These are phyloP conservation scores for Candida awuae DNA, from an alignment of 805 yeast genomes.

Conservation along the genomic window DNA sequence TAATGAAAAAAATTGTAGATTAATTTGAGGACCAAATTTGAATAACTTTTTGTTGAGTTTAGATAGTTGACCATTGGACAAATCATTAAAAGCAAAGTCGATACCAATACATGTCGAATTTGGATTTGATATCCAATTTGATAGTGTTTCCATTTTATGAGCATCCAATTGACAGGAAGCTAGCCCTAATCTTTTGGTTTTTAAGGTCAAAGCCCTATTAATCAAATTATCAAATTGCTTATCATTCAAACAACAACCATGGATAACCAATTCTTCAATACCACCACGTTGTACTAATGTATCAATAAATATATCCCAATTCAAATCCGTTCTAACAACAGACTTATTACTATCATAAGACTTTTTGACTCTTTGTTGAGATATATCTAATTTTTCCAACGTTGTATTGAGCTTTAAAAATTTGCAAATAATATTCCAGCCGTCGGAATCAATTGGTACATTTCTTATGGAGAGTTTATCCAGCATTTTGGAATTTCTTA, in stretches of 20 bases:
- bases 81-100: slow-evolving; percentile 48
- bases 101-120: slow-evolving; percentile 44
- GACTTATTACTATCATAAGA: slow-evolving; percentile 31
- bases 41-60: slow-evolving; percentile 39
- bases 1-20: slow-evolving; percentile 43
- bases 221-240: slow-evolving; percentile 35
- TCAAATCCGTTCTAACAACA: slow-evolving; percentile 38
- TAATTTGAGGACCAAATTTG: slow-evolving; percentile 18
- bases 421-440: slow-evolving; percentile 46
- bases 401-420: slow-evolving; percentile 36
- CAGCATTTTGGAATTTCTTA: slow-evolving; percentile 35
- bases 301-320: slow-evolving; percentile 44
- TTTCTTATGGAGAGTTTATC: slow-evolving; percentile 49
- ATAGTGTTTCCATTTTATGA: slow-evolving; percentile 34
- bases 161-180: slow-evolving; percentile 43
- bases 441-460: slow-evolving; percentile 44
- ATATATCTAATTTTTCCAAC: slow-evolving; percentile 45
- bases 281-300: slow-evolving; percentile 41
- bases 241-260: slow-evolving; percentile 45
- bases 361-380: slow-evolving; percentile 45
- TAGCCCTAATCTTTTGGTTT: slow-evolving; percentile 45
- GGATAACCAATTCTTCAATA: slow-evolving; percentile 48
- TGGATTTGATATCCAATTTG: slow-evolving; percentile 40
- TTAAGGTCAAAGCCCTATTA: slow-evolving; percentile 32
- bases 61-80: slow-evolving; percentile 37